Base-by-base conservation (phyloP, 345 rosid genomes). In the Microthlaspi erraticum region DNA sequence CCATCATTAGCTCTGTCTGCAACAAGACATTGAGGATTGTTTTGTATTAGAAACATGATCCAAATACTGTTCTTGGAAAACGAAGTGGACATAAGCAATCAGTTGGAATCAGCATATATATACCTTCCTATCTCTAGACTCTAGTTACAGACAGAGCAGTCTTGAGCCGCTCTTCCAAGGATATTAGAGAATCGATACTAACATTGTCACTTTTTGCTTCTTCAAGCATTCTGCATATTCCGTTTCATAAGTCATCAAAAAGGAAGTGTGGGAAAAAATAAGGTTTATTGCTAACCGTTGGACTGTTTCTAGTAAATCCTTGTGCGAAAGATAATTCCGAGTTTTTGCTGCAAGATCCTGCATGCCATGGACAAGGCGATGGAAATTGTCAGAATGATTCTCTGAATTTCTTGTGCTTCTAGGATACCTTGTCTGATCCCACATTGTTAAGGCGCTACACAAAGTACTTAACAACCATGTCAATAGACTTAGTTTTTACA, bases 51-150 rank as follows among this genome's bases (percentile, higher is more conserved):
- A 60, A 43, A 38, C 64, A 39, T 59, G 17, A 39, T 43, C 70
- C 13, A 54, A 44, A 42, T 13, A 53, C 13, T 5, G 18, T 52
- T 61, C 14, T 43, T 42, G 17, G 19, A 42, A n/a, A 43, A 14
- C 38, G 1, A 32, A 34, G 8, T 31, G 50, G 14, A 18, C 9
- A 20, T 9, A 51, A 51, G 16, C 8, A 19, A 9, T 59, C 23
- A 48, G 10, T 59, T 70, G 9, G 44, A 18, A 39, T 32, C 26
- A 18, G 26, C 55, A n/a, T n/a, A 51, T 32, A 38, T 12, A 32
- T 52, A 73, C 77, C 77, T 73, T 73, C 26, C 17, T 57, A 32
- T n/a, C n/a, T n/a, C n/a, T n/a, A n/a, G n/a, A 66, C 72, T 49
- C 77, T 65, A 56, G 66, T 66, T 31, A 29, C 54, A 6, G 71